phyloP scores from a whole-genome alignment of 306 rosid genomes.

The Quercus bicolor region DNA sequence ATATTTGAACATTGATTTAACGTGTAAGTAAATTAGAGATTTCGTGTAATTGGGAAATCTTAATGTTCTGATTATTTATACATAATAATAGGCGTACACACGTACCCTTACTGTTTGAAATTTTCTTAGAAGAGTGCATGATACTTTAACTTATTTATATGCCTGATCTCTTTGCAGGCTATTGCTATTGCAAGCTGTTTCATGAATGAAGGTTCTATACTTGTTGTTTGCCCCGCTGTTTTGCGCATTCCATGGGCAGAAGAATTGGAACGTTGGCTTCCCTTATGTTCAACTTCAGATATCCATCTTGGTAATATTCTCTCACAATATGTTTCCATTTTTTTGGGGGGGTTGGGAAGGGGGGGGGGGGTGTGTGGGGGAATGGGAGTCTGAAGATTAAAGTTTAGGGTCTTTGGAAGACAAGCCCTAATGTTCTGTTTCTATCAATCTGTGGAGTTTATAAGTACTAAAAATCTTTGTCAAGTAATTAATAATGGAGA shows the following conservation, averaged over 20 bases:
- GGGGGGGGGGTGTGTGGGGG: too few relatives aligned
- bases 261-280: constrained; percentile 95
- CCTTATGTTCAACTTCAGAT: constrained; percentile 79
- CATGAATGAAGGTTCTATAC: constrained; percentile 71
- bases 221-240: constrained; percentile 94
- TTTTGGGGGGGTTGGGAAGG: not conserved
- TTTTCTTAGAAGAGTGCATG: not conserved
- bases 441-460: not conserved
- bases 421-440: not conserved
- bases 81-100: not conserved
- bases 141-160: not conserved
- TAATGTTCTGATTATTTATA: not conserved
- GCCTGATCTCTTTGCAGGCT: constrained; percentile 49
- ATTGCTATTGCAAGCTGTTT: constrained; percentile 88
- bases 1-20: not conserved
- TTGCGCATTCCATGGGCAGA: constrained; percentile 95
- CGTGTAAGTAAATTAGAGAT: not conserved
- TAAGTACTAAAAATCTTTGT: not conserved
- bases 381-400: not conserved
- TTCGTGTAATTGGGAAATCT: not conserved
- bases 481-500: not conserved
- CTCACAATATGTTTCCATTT: not conserved
- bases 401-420: not conserved
- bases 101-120: not conserved
- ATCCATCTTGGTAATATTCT: constrained; percentile 68